Evolutionary conservation across 2,329 filamentous ascomycete species (phyloP).

Genomic region (Aspergillus ustus): DNA sequence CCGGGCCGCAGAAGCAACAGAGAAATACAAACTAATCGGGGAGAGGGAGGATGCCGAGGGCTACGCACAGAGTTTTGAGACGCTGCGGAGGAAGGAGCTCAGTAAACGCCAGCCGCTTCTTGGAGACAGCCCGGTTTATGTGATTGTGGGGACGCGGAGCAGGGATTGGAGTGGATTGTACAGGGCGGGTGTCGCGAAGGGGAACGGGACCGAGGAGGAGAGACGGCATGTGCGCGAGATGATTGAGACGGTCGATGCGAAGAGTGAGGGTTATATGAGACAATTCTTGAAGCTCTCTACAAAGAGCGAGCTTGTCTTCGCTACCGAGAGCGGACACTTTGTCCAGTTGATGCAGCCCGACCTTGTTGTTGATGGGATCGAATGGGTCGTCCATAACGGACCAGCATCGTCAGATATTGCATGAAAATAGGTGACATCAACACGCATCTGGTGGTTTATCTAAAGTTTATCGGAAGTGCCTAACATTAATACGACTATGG

Average conservation of each 20-base stretch:
- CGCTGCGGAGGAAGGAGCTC: constrained; percentile 33
- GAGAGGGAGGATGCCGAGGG: constrained; percentile 7
- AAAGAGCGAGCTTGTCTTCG: constrained; percentile 34
- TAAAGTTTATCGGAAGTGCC: too few species aligned
- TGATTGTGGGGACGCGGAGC: constrained; percentile 32
- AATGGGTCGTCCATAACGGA: constrained; percentile 32
- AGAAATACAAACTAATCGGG: constrained; percentile 18
- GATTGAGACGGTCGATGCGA: constrained; percentile 33
- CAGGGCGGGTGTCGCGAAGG: constrained; percentile 35
- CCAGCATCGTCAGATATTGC: neutral
- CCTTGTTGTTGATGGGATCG: constrained; percentile 39
- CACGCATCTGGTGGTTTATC: too few species aligned
- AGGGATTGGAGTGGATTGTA: constrained; percentile 38
- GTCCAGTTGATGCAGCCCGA: constrained; percentile 43
- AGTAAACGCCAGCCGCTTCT: constrained; percentile 31
- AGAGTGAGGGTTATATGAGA: constrained; percentile 34
- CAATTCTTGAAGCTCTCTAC: constrained; percentile 35
- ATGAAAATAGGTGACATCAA: too few species aligned
- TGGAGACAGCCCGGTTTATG: constrained; percentile 30
- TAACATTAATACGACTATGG: too few species aligned
- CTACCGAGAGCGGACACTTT: constrained; percentile 41
- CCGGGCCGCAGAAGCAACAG: constrained; percentile 21
- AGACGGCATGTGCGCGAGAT: constrained; percentile 31
- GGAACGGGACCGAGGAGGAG: constrained; percentile 41
- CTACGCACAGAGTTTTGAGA: constrained; percentile 29